Base-by-base conservation (phyloP, 164 flowering plant genomes). In the Nymphaea colorata region DNA sequence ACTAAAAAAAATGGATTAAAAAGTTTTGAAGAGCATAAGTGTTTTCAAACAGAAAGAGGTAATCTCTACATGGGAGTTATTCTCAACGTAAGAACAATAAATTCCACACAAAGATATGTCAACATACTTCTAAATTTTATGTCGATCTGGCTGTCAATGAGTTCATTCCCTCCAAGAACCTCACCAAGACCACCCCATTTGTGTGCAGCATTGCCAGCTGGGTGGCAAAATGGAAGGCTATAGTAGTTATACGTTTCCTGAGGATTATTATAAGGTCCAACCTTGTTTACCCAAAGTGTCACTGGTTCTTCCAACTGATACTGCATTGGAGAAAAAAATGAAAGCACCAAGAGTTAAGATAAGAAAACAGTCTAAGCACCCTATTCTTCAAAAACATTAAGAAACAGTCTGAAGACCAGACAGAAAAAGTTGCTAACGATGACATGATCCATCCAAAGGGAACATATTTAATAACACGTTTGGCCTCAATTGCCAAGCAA, bases 151-250 rank as follows among this genome's bases (percentile, higher is more conserved):
- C 99, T 88, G 73, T 95, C 99, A 68, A 95, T 91, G 67, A 95
- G 99, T 71, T 95, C 98, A 78, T 95, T 95, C 72, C 99, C 99
- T 70, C 99, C 99, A 45, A 95, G 73, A 65, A 95, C 98, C 78
- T 95, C 99, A 74, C 99, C 99, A 72, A 95, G 98, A 36, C 99
- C 99, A 72, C 96, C 98, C 99, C 98, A 95, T 76, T 87, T 91
- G 79, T 92, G 99, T 75, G 82, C 81, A 71, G 87, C 66, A 77
- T 79, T 76, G 14, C 84, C 82, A 65, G 80, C 41, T 44, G 86
- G 80, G 44, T 69, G 92, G 66, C 99, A 95, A 77, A 90, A 95
- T 59, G 99, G 99, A 72, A 95, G 98, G 80, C 86, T 90, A 81
- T 86, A 84, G 71, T 95, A 95, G 72, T 95, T 95, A 76, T 95